Conservation (phyloP, 306 rosid species). For the Pterocarpus santalinus region DNA sequence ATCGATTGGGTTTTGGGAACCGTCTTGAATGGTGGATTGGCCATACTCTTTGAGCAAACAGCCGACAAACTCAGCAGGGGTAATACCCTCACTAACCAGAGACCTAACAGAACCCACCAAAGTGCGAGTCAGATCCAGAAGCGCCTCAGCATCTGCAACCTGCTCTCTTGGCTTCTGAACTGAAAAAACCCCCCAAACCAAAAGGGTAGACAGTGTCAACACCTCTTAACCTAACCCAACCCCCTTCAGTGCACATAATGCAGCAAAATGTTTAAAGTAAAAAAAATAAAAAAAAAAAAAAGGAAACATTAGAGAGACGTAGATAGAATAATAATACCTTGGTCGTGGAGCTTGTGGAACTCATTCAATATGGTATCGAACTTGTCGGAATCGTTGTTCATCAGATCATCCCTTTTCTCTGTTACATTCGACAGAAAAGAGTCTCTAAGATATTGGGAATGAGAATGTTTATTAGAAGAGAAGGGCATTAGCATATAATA, state of each 20-base stretch:
- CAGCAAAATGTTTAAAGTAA: background rate
- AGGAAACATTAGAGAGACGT: too few relatives aligned
- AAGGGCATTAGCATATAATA: background rate
- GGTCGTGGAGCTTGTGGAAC: conserved; percentile 69
- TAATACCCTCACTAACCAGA: conserved; percentile 64
- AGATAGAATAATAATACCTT: conserved; percentile 48
- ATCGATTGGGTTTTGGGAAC: conserved; percentile 32
- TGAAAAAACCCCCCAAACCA: conserved; percentile 29
- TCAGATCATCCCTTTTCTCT: conserved; percentile 74
- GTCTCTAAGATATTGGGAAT: background rate
- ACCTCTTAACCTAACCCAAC: background rate
- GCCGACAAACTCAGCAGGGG: conserved; percentile 73
- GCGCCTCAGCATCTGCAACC: conserved; percentile 86
- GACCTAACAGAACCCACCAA: conserved; percentile 68
- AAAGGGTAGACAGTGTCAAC: background rate
- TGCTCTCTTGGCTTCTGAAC: conserved; percentile 88
- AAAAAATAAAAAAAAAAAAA: too few relatives aligned
- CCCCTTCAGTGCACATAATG: background rate
- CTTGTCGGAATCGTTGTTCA: conserved; percentile 56
- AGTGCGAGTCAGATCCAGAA: conserved; percentile 68
- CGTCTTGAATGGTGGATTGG: conserved; percentile 22
- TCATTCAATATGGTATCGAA: conserved; percentile 59
- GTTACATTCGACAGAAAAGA: conserved; percentile 10
- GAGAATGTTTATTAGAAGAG: background rate
- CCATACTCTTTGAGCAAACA: conserved; percentile 64